Conservation (phyloP, 2,329 filamentous ascomycete species). For the Metarhizium guizhouense region DNA sequence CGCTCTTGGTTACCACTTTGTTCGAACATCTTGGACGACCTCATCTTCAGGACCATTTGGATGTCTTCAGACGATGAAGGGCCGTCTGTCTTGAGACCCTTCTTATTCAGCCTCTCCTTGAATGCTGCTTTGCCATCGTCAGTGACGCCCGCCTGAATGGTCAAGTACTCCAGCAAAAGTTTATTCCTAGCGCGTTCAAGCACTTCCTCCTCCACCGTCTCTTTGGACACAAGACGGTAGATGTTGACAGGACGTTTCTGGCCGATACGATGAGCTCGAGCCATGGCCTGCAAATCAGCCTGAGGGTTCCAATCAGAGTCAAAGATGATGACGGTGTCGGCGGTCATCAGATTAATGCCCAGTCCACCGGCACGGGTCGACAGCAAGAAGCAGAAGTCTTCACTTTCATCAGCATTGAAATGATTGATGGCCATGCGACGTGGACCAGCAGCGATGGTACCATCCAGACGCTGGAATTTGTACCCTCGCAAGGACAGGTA, state of each 20-base stretch:
- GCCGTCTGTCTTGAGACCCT: constrained; percentile 64
- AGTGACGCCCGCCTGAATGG: constrained; percentile 92
- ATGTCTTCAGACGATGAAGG: constrained; percentile 91
- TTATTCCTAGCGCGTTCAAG: constrained; percentile 95
- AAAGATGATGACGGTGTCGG: constrained; percentile 94
- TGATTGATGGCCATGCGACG: constrained; percentile 94
- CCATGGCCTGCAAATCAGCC: constrained; percentile 96
- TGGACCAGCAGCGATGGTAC: constrained; percentile 81
- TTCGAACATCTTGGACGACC: constrained; percentile 99
- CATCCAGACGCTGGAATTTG: constrained; percentile 88
- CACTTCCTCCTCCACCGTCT: constrained; percentile 97
- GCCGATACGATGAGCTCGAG: constrained; percentile 92
- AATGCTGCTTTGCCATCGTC: constrained; percentile 84
- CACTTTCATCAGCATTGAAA: constrained; percentile 93
- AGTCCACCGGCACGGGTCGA: constrained; percentile 93
- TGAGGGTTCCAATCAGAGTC: constrained; percentile 99
- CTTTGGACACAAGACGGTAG: constrained; percentile 92
- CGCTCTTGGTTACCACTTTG: constrained; percentile 95
- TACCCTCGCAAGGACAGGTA: constrained; percentile 92
- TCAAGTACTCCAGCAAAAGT: constrained; percentile 92
- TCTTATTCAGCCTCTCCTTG: constrained; percentile 67
- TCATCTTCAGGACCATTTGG: constrained; percentile 89
- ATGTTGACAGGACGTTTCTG: constrained; percentile 95
- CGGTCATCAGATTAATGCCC: constrained; percentile 99
- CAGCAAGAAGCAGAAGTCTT: constrained; percentile 92